These are phyloP conservation scores for Ophiocordyceps sinensis DNA, from an alignment of 2,329 filamentous ascomycete genomes.

Conservation along the genomic window DNA sequence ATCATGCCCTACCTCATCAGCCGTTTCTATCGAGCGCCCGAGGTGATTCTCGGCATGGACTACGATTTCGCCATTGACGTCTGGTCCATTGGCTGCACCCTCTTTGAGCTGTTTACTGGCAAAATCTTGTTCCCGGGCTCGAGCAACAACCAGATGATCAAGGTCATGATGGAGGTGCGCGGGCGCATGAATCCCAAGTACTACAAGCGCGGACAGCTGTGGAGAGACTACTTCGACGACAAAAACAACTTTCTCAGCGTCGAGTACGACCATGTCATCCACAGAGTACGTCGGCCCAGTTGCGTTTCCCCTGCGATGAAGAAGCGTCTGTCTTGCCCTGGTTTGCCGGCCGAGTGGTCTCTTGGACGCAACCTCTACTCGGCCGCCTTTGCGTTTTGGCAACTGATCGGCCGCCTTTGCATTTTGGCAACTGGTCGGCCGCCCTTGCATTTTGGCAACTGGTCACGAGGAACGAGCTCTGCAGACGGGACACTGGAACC, in stretches of 20 bases:
- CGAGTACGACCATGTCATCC: constrained; percentile 76
- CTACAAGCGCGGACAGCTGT: constrained; percentile 67
- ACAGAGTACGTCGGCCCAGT: constrained; percentile 44
- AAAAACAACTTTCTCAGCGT: constrained; percentile 71
- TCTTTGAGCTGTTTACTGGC: constrained; percentile 94
- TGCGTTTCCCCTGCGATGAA: neutral
- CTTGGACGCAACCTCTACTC: neutral
- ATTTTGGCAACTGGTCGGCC: too few relatives aligned
- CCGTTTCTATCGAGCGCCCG: constrained; percentile 91
- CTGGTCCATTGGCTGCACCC: constrained; percentile 94
- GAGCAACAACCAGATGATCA: constrained; percentile 97
- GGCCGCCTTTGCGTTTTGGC: too few relatives aligned
- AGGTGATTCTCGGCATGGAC: constrained; percentile 92
- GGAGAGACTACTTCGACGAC: constrained; percentile 70
- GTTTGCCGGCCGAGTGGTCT: neutral
- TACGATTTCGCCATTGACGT: constrained; percentile 92
- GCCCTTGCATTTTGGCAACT: too few relatives aligned
- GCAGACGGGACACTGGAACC: too few relatives aligned
- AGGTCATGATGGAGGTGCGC: constrained; percentile 88
- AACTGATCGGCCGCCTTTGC: too few relatives aligned
- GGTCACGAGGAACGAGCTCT: too few relatives aligned
- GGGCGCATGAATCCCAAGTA: constrained; percentile 85
- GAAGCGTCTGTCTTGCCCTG: neutral
- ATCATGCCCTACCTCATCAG: constrained; percentile 92
- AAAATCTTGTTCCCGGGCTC: constrained; percentile 92